Percentiles rank a stretch among this genome's conserved stretches.
phyloP scores from a whole-genome alignment of 192 early-diverging fungal species.

The Dimargaris cristalligena region DNA sequence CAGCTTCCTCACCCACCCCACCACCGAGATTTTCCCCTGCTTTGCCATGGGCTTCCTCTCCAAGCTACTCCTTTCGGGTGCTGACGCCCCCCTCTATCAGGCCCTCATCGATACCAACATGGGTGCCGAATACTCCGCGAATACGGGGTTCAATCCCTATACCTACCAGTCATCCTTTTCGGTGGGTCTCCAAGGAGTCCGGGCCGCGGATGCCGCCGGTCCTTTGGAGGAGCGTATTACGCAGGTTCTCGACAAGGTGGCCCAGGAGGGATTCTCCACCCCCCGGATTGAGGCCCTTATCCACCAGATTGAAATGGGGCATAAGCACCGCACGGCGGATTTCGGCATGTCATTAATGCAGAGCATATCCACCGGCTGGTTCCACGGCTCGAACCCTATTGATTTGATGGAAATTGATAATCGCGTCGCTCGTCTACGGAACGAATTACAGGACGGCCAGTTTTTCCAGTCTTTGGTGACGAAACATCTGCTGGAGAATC shows the following conservation, averaged over 20 bases:
- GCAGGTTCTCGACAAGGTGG: conserved; percentile 46
- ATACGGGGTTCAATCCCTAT: conserved; percentile 73
- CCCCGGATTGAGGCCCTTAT: conserved; percentile 66
- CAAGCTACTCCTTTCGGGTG: conserved; percentile 67
- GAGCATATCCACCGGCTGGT: conserved; percentile 60
- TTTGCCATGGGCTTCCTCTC: conserved; percentile 68
- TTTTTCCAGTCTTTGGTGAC: conserved; percentile 63
- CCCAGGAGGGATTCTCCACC: conserved; percentile 58
- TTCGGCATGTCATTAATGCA: conserved; percentile 79
- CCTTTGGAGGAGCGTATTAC: conserved; percentile 47
- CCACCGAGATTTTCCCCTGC: conserved; percentile 63
- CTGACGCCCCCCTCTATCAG: conserved; percentile 84
- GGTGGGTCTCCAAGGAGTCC: conserved; percentile 80
- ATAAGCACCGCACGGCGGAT: conserved; percentile 74
- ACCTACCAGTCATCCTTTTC: conserved; percentile 43
- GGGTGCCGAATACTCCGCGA: conserved; percentile 75
- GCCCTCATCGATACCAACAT: conserved; percentile 80
- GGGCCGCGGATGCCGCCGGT: conserved; percentile 41
- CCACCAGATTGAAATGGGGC: conserved; percentile 75
- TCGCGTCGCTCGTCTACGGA: conserved; percentile 51
- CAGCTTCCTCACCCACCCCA: conserved; percentile 55
- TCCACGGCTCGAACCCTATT: conserved; percentile 72
- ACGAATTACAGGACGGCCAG: conserved; percentile 31
- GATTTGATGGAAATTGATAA: conserved; percentile 67
- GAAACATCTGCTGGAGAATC: conserved; percentile 65